Evolutionary conservation across 208 protist species (phyloP), one percentile per base, ranked within the genome.

Genomic region (Acanthamoeba triangularis): DNA sequence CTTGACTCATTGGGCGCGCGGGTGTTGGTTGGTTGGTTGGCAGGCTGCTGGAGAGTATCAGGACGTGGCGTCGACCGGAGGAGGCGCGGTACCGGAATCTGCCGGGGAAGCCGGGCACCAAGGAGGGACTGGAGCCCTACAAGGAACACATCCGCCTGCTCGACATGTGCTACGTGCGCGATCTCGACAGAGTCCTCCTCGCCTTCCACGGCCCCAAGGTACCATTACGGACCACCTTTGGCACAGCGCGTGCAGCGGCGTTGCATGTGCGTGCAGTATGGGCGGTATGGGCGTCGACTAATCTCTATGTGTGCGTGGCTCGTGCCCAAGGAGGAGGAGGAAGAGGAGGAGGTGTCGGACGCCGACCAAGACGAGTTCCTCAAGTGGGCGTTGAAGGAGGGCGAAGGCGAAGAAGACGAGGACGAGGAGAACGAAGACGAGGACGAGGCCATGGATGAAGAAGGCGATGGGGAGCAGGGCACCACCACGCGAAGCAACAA

Each of bases 91-190:
- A 87, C n/a, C 41, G 47, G 0, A 47, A 47, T 16, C 49, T 41
- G n/a, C 28, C 78, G n/a, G 47, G n/a, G 28, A 47, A 30, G 13
- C 47, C 37, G 78, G 67, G 67, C 23, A 28, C 44, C 11, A 33
- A 33, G 35, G 67, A 35, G 35, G 67, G 67, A 20, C 67, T 76
- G 8, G 33, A 44, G 4, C 67, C 67, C 33, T 76, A 76, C 20
- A 8, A 76, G n/a, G 30, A 76, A 10, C 67, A 41, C 35, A 76
- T 76, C 67, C 23, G 30, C n/a, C 13, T 33, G 67, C 67, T 76
- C 16, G 67, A 76, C 11, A 76, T 76, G 67, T 76, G 67, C 67
- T 76, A 76, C 67, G 67, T 76, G n/a, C 67, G 67, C 67, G 67
- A 76, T 30, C 67, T 76, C n/a, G 67, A 76, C 35, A 76, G 44